phyloP scores from a whole-genome alignment of 2,329 filamentous ascomycete species.

The Cercospora sp. region DNA sequence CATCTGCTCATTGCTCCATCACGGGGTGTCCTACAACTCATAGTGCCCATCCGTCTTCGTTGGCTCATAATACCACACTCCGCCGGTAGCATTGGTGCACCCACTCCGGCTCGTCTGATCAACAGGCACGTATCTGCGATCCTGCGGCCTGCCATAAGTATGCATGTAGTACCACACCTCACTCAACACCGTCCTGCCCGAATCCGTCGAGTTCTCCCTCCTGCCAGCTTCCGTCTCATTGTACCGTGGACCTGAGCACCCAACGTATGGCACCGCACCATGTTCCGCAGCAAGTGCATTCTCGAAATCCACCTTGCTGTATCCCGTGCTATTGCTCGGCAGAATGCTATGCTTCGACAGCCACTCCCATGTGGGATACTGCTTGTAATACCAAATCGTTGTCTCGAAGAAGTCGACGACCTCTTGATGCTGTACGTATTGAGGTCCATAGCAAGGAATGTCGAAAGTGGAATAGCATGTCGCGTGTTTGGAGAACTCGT shows the following conservation, averaged over 20 bases:
- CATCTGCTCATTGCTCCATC: background rate
- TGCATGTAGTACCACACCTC: slow-evolving; percentile 70
- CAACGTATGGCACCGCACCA: slow-evolving; percentile 60
- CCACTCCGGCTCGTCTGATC: slow-evolving; percentile 54
- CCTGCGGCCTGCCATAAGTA: slow-evolving; percentile 59
- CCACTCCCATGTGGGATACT: slow-evolving; percentile 62
- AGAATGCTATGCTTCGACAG: slow-evolving; percentile 55
- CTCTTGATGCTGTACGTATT: slow-evolving; percentile 58
- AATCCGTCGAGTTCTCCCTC: slow-evolving; percentile 51
- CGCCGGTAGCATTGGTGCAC: slow-evolving; percentile 56
- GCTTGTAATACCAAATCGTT: slow-evolving; percentile 57
- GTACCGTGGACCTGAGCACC: slow-evolving; percentile 61
- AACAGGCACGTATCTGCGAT: slow-evolving; percentile 49
- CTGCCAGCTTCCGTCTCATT: slow-evolving; percentile 61
- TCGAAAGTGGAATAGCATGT: slow-evolving; percentile 69
- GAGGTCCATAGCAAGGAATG: slow-evolving; percentile 62
- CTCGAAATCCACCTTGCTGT: slow-evolving; percentile 57
- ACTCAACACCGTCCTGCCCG: slow-evolving; percentile 57
- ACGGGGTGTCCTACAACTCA: background rate
- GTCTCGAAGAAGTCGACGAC: slow-evolving; percentile 66
- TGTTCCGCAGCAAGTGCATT: slow-evolving; percentile 51
- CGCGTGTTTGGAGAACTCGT: slow-evolving; percentile 33
- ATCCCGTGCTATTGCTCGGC: slow-evolving; percentile 60
- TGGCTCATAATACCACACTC: slow-evolving; percentile 58
- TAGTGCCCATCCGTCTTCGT: slow-evolving; percentile 28